phyloP scores from a whole-genome alignment of 1,139 yeast species.

The Taiozyma onychis region DNA sequence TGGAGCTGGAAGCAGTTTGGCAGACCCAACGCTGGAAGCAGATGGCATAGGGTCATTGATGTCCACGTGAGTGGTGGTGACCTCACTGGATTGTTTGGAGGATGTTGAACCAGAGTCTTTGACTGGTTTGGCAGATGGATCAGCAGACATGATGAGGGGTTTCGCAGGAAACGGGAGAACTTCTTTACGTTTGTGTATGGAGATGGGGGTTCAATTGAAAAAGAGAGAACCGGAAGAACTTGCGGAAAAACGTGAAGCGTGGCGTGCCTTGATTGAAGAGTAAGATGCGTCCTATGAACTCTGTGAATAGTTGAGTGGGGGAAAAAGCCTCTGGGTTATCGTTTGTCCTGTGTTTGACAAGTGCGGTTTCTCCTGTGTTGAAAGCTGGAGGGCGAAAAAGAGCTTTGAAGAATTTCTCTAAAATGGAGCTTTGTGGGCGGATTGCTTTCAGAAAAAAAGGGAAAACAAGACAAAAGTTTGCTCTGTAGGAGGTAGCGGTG shows the following conservation, averaged over 20 bases:
- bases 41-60: not conserved
- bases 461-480: not conserved
- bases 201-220: not conserved
- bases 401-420: not conserved
- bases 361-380: not conserved
- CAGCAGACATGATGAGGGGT: not conserved
- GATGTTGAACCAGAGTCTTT: not conserved
- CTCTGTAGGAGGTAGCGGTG: not conserved
- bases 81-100: constrained; percentile 2
- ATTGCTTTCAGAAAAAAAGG: not conserved
- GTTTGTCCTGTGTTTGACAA: not conserved
- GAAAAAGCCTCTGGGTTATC: too few relatives aligned
- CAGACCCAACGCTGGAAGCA: constrained; percentile 9
- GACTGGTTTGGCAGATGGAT: not conserved
- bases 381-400: not conserved
- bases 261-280: not conserved
- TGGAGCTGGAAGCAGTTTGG: constrained; percentile 26
- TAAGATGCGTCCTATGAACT: not conserved
- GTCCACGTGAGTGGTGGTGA: constrained; percentile 3
- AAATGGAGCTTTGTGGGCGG: not conserved
- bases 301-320: not conserved
- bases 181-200: not conserved
- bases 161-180: not conserved
- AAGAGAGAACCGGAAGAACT: not conserved
- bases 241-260: not conserved